Conservation (phyloP, 352 stramenopile genomes). For the Phytophthora crassamura region DNA sequence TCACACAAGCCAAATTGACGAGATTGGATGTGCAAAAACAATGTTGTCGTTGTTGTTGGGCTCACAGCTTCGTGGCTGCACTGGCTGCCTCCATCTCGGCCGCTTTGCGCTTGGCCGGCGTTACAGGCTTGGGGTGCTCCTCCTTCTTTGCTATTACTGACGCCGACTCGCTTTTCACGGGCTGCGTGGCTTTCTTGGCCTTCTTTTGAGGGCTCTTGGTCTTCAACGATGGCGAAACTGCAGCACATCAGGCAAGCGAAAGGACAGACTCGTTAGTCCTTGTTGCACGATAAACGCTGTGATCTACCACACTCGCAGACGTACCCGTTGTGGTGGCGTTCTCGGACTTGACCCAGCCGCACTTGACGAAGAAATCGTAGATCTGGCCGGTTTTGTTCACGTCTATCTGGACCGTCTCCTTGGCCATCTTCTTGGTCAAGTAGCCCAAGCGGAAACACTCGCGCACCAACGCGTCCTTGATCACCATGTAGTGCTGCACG, state of each 20-base stretch:
- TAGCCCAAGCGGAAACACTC: slow-evolving; percentile 84
- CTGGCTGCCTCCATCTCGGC: slow-evolving; percentile 50
- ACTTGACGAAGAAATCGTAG: slow-evolving; percentile 92
- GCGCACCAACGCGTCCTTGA: slow-evolving; percentile 95
- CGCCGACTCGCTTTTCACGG: neutral
- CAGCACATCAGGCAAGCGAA: neutral
- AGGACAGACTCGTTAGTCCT: neutral
- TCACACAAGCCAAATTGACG: slow-evolving; percentile 7
- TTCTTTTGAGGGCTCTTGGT: slow-evolving; percentile 33
- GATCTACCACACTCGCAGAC: slow-evolving; percentile 5
- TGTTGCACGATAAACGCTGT: too few relatives aligned
- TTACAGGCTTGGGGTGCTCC: slow-evolving; percentile 27
- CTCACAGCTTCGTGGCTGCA: slow-evolving; percentile 26
- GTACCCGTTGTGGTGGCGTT: slow-evolving; percentile 59
- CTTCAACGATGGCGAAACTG: slow-evolving; percentile 39
- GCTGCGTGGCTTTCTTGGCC: slow-evolving; percentile 20
- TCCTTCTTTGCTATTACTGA: slow-evolving; percentile 28
- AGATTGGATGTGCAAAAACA: slow-evolving; percentile 3
- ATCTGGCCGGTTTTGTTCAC: slow-evolving; percentile 87
- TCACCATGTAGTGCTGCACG: slow-evolving; percentile 92
- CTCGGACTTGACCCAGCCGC: slow-evolving; percentile 85
- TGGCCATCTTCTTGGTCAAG: slow-evolving; percentile 76
- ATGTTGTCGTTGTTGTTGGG: slow-evolving; percentile 11
- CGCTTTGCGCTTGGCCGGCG: slow-evolving; percentile 61
- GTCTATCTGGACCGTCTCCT: slow-evolving; percentile 93